Evolutionary conservation across 75 land plant species (phyloP).

Genomic region (Larix kaempferi): DNA sequence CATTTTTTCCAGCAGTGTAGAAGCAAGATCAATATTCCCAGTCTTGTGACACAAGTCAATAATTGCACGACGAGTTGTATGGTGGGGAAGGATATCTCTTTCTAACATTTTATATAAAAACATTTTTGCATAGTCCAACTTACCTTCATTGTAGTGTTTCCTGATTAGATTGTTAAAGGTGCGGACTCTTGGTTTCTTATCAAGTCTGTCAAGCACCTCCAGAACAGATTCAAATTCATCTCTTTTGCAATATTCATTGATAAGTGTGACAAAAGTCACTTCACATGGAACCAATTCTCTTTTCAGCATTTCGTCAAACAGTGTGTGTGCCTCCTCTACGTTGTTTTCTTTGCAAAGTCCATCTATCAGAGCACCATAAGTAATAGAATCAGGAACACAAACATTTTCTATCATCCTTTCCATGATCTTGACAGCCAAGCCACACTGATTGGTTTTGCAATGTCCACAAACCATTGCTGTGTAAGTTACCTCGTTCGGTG

Average conservation of each 20-base stretch:
- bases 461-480: slow-evolving; percentile 69
- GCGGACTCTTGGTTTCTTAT: slow-evolving; percentile 36
- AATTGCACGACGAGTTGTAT: slow-evolving; percentile 37
- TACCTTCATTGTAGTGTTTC: slow-evolving; percentile 48
- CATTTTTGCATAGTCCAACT: slow-evolving; percentile 38
- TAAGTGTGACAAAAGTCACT: slow-evolving; percentile 57
- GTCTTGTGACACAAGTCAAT: slow-evolving; percentile 47
- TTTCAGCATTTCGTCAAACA: slow-evolving; percentile 57
- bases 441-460: slow-evolving; percentile 37
- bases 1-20: slow-evolving; percentile 38
- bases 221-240: slow-evolving; percentile 29
- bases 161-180: slow-evolving; percentile 45
- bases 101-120: slow-evolving; percentile 52
- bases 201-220: slow-evolving; percentile 43
- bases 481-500: slow-evolving; percentile 66
- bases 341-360: slow-evolving; percentile 69
- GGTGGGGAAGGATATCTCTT: slow-evolving; percentile 28
- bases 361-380: slow-evolving; percentile 75
- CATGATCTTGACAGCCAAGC: slow-evolving; percentile 39
- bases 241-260: slow-evolving; percentile 57
- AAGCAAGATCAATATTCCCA: slow-evolving; percentile 39
- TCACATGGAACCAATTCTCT: slow-evolving; percentile 61
- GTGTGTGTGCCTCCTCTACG: slow-evolving; percentile 38
- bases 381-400: slow-evolving; percentile 53
- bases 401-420: slow-evolving; percentile 54